Percentiles rank a stretch among this genome's conserved stretches.
Conservation (phyloP, 208 protist genomes). For the Trypanosoma scelopori region DNA sequence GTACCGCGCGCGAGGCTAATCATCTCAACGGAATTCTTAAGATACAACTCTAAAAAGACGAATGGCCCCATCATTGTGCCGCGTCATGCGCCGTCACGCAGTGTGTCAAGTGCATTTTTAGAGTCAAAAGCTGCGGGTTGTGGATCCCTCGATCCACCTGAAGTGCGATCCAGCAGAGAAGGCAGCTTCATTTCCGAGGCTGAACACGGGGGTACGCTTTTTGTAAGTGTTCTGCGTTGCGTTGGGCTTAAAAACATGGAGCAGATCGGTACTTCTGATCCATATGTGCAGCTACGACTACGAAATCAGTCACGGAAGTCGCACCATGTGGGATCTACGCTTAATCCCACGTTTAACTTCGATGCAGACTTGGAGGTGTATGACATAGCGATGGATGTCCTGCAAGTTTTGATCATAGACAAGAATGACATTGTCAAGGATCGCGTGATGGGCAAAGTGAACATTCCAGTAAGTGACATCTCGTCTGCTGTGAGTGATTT, state of each 20-base stretch:
- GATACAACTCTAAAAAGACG: slow-evolving; percentile 30
- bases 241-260: slow-evolving; percentile 61
- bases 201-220: slow-evolving; percentile 43
- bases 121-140: slow-evolving; percentile 10
- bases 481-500: slow-evolving; percentile 21
- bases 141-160: slow-evolving; percentile 25
- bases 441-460: slow-evolving; percentile 56
- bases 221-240: slow-evolving; percentile 53
- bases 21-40: slow-evolving; percentile 44
- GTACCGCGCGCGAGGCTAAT: slow-evolving; percentile 44
- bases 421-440: slow-evolving; percentile 65
- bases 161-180: slow-evolving; percentile 19
- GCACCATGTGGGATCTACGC: slow-evolving; percentile 40
- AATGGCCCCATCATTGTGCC: slow-evolving; percentile 24
- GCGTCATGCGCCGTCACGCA: slow-evolving; percentile 30
- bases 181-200: slow-evolving; percentile 2
- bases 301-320: slow-evolving; percentile 39
- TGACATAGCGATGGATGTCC: slow-evolving; percentile 39
- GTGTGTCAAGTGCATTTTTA: slow-evolving; percentile 35
- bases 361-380: slow-evolving; percentile 52
- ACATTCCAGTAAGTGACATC: slow-evolving; percentile 39
- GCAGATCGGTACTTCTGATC: slow-evolving; percentile 57
- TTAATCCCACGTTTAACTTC: slow-evolving; percentile 72
- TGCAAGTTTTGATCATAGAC: slow-evolving; percentile 56
- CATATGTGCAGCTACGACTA: slow-evolving; percentile 66